Base-by-base conservation (phyloP, 257 asterid genomes). In the Jasminum sambac region DNA sequence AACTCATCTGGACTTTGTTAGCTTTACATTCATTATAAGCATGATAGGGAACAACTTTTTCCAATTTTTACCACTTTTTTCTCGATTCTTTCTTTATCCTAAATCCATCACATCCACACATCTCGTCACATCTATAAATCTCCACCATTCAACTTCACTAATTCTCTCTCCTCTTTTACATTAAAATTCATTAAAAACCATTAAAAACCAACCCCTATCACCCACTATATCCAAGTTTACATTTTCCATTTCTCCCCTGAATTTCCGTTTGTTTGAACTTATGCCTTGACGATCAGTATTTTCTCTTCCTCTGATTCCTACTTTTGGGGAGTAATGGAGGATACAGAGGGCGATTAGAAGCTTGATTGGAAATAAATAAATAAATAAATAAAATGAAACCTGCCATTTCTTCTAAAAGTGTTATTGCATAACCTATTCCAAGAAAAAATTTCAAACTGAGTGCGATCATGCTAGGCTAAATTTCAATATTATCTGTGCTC, bases 311-410 rank as follows among this genome's bases (percentile, higher is more conserved):
- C 11, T 8, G 26, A 50, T 50, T 19, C 26, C 60, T 17, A 24
- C 25, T 7, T 7, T 17, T 17, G 25, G 17, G 25, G 60, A 50
- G 34, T 34, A 14, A 30, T 63, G 30, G 50, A 48, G 44, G 41
- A 34, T 17, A 52, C 17, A 48, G 30, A 14, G 24, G 43, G 17
- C 34, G 50, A 63, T 25, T 17, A 7, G 10, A 24, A 3, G 69
- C 55, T 17, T 36, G 60, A 44, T 71, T 71, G 70, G 52, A 57
- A 17, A 44, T n/a, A n/a, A n/a, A n/a, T n/a, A n/a, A n/a, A n/a
- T n/a, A n/a, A n/a, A n/a, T n/a, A n/a, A n/a, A n/a, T n/a, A n/a
- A n/a, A n/a, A n/a, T n/a, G n/a, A 10, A 38, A 43, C 16, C 14
- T 30, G 58, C 41, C 55, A 17, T 10, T 64, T 69, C 73, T 37